Evolutionary conservation across 768 basidiomycete species (phyloP).

Genomic region (Collybia sordida): DNA sequence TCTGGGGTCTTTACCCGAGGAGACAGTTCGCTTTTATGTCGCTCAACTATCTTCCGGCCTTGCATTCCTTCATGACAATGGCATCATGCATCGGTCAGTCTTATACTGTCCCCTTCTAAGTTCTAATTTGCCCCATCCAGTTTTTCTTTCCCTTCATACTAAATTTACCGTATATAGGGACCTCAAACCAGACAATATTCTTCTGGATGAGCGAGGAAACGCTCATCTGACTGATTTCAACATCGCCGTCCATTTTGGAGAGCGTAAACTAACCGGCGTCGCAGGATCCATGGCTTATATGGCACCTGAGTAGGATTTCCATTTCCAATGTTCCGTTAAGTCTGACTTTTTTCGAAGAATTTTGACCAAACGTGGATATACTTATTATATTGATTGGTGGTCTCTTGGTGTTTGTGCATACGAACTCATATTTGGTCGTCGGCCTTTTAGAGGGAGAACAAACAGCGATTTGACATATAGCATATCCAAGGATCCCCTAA

Average conservation of each 20-base stretch:
- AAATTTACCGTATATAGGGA: constrained; percentile 52
- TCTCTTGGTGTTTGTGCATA: constrained; percentile 92
- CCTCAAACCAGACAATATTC: constrained; percentile 96
- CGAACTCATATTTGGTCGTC: constrained; percentile 87
- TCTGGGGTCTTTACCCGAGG: constrained; percentile 70
- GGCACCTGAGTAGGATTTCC: constrained; percentile 69
- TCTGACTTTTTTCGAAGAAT: constrained; percentile 43
- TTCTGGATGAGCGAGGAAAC: constrained; percentile 93
- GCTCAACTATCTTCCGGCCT: constrained; percentile 89
- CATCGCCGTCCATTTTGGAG: constrained; percentile 95
- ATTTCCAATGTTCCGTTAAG: constrained; percentile 2
- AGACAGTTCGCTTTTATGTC: constrained; percentile 82
- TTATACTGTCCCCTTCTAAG: constrained; percentile 17
- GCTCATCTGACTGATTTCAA: constrained; percentile 98
- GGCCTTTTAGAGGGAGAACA: constrained; percentile 91
- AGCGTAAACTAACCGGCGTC: constrained; percentile 84
- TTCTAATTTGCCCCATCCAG: constrained; percentile 15
- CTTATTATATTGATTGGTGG: constrained; percentile 96
- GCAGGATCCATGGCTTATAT: constrained; percentile 99
- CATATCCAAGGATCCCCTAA: constrained; percentile 83
- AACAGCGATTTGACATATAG: constrained; percentile 92
- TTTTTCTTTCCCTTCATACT: constrained; percentile 14
- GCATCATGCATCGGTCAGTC: constrained; percentile 92
- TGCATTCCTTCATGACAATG: constrained; percentile 87
- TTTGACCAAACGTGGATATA: constrained; percentile 90